A percentile compares a stretch with the other conserved stretches of the same genome.
Evolutionary conservation across 768 basidiomycete species (phyloP).

Genomic region (Boletus pseudo-olivaceus): DNA sequence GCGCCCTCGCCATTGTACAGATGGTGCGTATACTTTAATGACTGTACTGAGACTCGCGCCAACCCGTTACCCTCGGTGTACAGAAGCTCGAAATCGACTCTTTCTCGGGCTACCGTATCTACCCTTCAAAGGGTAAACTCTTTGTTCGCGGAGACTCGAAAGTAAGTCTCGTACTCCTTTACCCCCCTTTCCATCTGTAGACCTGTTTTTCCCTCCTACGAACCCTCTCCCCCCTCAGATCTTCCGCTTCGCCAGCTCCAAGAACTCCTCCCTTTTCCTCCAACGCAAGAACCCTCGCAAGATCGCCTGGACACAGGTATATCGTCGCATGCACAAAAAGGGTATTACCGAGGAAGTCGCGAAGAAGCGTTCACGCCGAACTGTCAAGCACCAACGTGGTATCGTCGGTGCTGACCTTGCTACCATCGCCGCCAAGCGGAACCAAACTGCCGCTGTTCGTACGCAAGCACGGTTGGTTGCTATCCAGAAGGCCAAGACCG

Average conservation of each 20-base stretch:
- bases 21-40: slow-evolving; percentile 21
- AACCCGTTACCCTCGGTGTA: slow-evolving; percentile 15
- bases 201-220: background rate
- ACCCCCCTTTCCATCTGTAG: background rate
- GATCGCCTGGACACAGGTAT: slow-evolving; percentile 95
- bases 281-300: slow-evolving; percentile 99
- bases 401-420: slow-evolving; percentile 96
- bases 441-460: slow-evolving; percentile 85
- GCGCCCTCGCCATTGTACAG: background rate
- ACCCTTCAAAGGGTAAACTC: slow-evolving; percentile 94
- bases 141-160: slow-evolving; percentile 97
- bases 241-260: slow-evolving; percentile 92
- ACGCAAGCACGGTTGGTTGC: slow-evolving; percentile 78
- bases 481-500: slow-evolving; percentile 90
- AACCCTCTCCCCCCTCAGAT: slow-evolving; percentile 47
- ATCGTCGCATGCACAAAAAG: slow-evolving; percentile 99
- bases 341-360: slow-evolving; percentile 98
- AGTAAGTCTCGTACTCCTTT: slow-evolving; percentile 41
- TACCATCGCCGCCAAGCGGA: slow-evolving; percentile 86
- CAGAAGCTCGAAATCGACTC: slow-evolving; percentile 98
- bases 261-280: slow-evolving; percentile 94
- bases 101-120: slow-evolving; percentile 97
- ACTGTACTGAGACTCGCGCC: background rate
- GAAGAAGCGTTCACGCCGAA: slow-evolving; percentile 96
- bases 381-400: slow-evolving; percentile 97